Base-by-base conservation (phyloP, 768 basidiomycete species). In the Trametes elegans region DNA sequence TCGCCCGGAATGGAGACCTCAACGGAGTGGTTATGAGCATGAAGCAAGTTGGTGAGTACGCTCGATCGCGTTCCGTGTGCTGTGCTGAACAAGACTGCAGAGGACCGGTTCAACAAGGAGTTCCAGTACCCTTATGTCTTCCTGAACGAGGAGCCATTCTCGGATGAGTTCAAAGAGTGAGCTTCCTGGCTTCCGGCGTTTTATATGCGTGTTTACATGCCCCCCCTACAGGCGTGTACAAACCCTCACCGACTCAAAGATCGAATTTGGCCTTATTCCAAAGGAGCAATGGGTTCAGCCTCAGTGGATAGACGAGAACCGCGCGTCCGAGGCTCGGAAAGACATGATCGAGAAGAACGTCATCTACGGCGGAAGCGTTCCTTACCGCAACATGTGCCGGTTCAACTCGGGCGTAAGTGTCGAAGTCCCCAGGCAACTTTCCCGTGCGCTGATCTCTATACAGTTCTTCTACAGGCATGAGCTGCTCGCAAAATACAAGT, bases 311-410 rank as follows among this genome's bases (percentile, higher is more conserved):
- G 81, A 85, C 62, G 82, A 85, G 64, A 74, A 75, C 1, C 73
- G 74, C 61, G 84, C 83, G 0, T 68, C 69, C 0, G 72, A 70
- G 1, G 71, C 77, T 6, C 70, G 83, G 34, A 70, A 78, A 36
- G 70, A 78, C 38, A 85, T 85, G 84, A 72, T 76, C 36, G 66
- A 75, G 58, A 76, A 84, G 58, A 72, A 79, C 39, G 80, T 84
- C 60, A 83, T 83, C 43, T 83, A 84, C 56, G 82, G 80, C 62
- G 73, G 83, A 50, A 89, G 88, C 64, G 80, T 89, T 21, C 75
- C 87, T 18, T 96, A 97, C 66, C 84, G 94, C 35, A 93, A 96
- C 62, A 96, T 97, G 95, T 97, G 95, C 71, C 83, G 95, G 10
- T 98, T 86, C 72, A 93, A 95, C 71, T 93, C 90, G 42, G 93